These are phyloP conservation scores for Durusdinium trenchii DNA, from an alignment of 73 alveolate species.

Conservation along the genomic window DNA sequence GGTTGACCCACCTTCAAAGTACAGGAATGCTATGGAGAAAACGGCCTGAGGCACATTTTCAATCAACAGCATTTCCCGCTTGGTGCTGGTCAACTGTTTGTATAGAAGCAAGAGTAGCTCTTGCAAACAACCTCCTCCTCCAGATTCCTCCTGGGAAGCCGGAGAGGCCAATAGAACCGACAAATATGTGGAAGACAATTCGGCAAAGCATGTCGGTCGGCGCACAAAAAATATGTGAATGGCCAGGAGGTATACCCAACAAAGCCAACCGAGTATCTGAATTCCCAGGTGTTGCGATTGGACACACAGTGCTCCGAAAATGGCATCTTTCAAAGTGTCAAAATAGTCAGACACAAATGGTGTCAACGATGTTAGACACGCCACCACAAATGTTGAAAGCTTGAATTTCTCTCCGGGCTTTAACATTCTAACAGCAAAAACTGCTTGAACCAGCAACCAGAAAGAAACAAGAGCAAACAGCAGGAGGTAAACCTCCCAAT, in stretches of 20 bases:
- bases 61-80: background rate
- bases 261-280: background rate
- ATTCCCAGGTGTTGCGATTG: conserved; percentile 23
- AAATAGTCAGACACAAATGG: background rate
- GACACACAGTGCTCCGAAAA: background rate
- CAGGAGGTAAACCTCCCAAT: background rate
- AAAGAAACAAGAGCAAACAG: background rate
- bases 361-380: background rate
- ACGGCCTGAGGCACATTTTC: background rate
- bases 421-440: background rate
- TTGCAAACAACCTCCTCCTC: background rate
- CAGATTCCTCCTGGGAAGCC: background rate
- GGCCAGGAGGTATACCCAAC: conserved; percentile 13
- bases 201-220: background rate
- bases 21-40: background rate
- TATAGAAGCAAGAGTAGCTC: background rate
- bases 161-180: background rate
- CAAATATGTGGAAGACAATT: background rate
- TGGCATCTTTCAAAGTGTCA: background rate
- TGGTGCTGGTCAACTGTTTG: conserved; percentile 17
- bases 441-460: conserved; percentile 24
- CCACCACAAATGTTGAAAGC: background rate
- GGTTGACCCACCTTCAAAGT: background rate
- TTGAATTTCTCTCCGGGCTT: background rate
- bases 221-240: background rate